Evolutionary conservation across 345 rosid species (phyloP), one percentile per base, ranked within the genome.

Genomic region (Lumnitzera racemosa): DNA sequence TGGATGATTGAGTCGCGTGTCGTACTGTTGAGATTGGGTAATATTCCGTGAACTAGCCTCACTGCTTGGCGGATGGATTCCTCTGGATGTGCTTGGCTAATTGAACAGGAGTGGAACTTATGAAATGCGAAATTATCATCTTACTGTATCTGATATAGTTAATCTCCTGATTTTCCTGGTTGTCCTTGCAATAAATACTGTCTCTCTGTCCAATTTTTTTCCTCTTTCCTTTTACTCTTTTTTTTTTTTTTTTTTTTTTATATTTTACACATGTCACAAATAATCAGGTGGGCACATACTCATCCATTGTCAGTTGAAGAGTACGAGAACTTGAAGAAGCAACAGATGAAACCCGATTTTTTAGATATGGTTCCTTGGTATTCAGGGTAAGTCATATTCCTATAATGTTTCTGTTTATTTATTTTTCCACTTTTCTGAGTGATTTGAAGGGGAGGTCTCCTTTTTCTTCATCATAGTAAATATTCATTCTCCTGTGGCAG

Each of bases 331-430:
- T 57, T 69, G 74, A 90, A 90, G 88, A 79, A 80, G 72, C 79
- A 80, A 78, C 97, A 94, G 67, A 67, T 84, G 89, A 94, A 81
- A 76, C 99, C 99, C 47, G 83, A 88, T 72, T 94, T 94, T 76
- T 70, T 94, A 76, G 99, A 90, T 65, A 94, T 94, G 99, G 99
- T 94, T 74, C 99, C 99, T 61, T 94, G 99, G 99, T 90, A 94
- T 79, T 90, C 97, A 59, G 99, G 99, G 99, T 94, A 91, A 43
- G 36, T 57, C 48, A 62, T 52, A 47, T 74, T 69, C 16, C 57
- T 59, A 53, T 49, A 20, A 20, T 20, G 20, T 53, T 61, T 13
- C 56, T 12, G 46, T 2, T 41, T 49, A 23, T 24, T 46, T 46
- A 29, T 41, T 48, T 11, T 27, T 47, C 12, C 27, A 24, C 41